These are phyloP conservation scores for Verticillium isaacii DNA, from an alignment of 2,329 filamentous ascomycete species.

Conservation along the genomic window DNA sequence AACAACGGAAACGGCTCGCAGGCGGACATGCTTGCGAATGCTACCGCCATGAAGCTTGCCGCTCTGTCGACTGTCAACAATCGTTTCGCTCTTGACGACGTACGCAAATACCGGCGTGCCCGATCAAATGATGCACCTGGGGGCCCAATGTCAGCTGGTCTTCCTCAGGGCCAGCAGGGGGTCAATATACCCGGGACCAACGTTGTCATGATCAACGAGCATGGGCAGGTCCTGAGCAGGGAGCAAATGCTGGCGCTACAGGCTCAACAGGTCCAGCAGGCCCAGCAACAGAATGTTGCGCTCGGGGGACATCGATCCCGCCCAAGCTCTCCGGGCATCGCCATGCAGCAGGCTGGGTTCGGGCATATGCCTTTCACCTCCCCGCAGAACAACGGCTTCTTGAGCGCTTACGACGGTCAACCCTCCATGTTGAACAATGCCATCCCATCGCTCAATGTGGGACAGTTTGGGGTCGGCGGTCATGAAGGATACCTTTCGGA, in stretches of 20 bases:
- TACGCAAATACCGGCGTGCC: constrained; percentile 89
- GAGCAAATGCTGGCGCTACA: constrained; percentile 83
- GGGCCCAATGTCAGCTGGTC: constrained; percentile 5
- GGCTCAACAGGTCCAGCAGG: constrained; percentile 52
- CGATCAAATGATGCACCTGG: constrained; percentile 79
- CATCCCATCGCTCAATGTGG: constrained; percentile 66
- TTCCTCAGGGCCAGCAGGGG: constrained; percentile 2
- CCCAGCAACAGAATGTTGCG: constrained; percentile 29
- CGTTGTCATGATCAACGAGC: constrained; percentile 91
- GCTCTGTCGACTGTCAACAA: constrained; percentile 98
- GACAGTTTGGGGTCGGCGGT: constrained; percentile 63
- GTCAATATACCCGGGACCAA: constrained; percentile 65
- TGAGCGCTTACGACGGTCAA: constrained; percentile 77
- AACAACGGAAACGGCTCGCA: constrained; percentile 55
- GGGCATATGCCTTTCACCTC: constrained; percentile 70
- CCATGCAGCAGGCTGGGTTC: constrained; percentile 69
- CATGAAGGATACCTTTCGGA: constrained; percentile 90
- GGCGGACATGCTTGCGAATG: constrained; percentile 97
- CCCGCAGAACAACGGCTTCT: constrained; percentile 90
- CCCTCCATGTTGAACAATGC: constrained; percentile 67
- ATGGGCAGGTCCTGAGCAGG: constrained; percentile 78
- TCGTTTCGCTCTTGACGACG: constrained; percentile 92
- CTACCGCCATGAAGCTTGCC: constrained; percentile 97
- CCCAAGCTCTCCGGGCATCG: constrained; percentile 82
- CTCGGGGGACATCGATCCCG: constrained; percentile 72